phyloP scores from a whole-genome alignment of 371 early-diverging fungal genomes.

The Actinomucor elegans region DNA sequence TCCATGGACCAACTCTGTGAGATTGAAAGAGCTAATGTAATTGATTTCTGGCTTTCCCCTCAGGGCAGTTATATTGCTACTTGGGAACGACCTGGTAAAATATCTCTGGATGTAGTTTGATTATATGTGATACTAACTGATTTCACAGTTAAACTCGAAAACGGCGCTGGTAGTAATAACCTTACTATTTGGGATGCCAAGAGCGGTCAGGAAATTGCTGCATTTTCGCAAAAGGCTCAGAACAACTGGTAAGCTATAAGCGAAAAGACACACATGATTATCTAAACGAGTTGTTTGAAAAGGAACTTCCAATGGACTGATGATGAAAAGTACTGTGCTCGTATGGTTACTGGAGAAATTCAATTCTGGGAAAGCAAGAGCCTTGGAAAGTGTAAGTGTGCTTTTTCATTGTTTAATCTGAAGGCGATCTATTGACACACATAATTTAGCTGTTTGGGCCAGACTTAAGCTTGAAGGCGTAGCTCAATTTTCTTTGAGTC shows the following conservation, averaged over 20 bases:
- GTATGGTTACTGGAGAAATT: conserved; percentile 85
- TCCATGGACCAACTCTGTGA: conserved; percentile 62
- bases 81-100: conserved; percentile 82
- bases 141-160: conserved; percentile 73
- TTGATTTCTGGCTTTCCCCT: conserved; percentile 92
- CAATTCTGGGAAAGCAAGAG: conserved; percentile 83
- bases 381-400: conserved; percentile 58
- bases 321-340: conserved; percentile 86
- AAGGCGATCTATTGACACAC: background rate
- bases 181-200: conserved; percentile 79
- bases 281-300: no score
- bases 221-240: conserved; percentile 82
- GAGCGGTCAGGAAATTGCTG: conserved; percentile 66
- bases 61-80: conserved; percentile 85
- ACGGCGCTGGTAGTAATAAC: conserved; percentile 70
- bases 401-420: no score
- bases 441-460: conserved; percentile 41
- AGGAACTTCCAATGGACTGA: conserved; percentile 94
- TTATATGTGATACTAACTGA: no score
- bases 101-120: background rate
- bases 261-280: background rate
- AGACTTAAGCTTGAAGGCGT: conserved; percentile 80
- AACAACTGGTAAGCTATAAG: conserved; percentile 54
- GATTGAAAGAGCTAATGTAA: conserved; percentile 64
- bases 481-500: conserved; percentile 83